A percentile compares a stretch with the other conserved stretches of the same genome.
These are phyloP conservation scores for Starmerella apis DNA, from an alignment of 805 yeast genomes.

Conservation along the genomic window DNA sequence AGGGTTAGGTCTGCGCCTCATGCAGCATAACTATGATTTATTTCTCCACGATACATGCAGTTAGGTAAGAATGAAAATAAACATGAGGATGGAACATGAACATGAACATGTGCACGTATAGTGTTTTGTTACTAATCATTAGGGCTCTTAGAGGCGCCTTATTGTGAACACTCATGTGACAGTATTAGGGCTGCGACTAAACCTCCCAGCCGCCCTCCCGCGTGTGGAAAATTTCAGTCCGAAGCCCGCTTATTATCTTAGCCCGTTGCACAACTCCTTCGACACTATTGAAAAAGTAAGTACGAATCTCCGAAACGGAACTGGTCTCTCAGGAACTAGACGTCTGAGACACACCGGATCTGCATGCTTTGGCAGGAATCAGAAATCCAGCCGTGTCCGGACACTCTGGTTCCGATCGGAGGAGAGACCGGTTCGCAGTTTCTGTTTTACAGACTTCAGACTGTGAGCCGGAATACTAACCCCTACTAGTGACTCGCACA, in stretches of 20 bases:
- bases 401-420: constrained; percentile 26
- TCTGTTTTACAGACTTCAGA: neutral
- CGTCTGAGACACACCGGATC: constrained; percentile 29
- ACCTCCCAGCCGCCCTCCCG: neutral
- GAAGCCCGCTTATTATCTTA: neutral
- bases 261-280: neutral
- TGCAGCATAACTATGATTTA: too few species aligned
- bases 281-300: constrained; percentile 25
- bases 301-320: constrained; percentile 17
- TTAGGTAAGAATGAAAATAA: too few species aligned
- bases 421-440: constrained; percentile 18
- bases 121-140: neutral
- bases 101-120: too few species aligned
- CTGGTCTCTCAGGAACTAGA: constrained; percentile 28
- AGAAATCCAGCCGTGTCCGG: constrained; percentile 23
- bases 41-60: too few species aligned
- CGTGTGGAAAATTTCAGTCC: constrained; percentile 12
- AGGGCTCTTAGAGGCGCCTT: too few species aligned
- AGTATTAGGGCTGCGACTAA: neutral
- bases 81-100: too few species aligned
- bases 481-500: constrained; percentile 76
- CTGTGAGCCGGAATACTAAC: constrained; percentile 24
- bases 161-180: constrained; percentile 2
- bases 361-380: constrained; percentile 19
- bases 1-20: neutral